Conservation (phyloP, 2,329 filamentous ascomycete genomes). For the Scleromitrula shiraiana region DNA sequence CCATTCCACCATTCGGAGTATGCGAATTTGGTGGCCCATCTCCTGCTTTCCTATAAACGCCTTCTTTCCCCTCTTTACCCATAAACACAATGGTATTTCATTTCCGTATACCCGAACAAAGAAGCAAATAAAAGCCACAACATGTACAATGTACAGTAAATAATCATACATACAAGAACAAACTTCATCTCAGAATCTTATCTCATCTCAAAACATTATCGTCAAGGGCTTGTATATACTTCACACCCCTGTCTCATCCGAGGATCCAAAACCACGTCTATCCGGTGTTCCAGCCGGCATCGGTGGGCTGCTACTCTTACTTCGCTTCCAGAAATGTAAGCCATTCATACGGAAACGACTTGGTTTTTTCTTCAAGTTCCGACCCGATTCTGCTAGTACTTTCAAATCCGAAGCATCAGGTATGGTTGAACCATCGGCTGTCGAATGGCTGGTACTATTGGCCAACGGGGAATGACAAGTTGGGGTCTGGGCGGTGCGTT, state of each 20-base stretch:
- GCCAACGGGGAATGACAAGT: conserved; percentile 23
- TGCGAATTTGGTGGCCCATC: background rate
- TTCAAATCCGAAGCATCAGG: conserved; percentile 10
- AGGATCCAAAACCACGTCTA: background rate
- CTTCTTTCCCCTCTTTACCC: background rate
- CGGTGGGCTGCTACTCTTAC: conserved; percentile 26
- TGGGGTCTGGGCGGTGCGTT: conserved; percentile 14
- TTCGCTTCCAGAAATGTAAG: conserved; percentile 28
- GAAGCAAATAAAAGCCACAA: background rate
- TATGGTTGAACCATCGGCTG: conserved; percentile 6
- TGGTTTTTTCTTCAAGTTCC: conserved; percentile 51
- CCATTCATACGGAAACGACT: conserved; percentile 55
- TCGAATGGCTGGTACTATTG: conserved; percentile 19
- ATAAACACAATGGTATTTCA: conserved; percentile 9
- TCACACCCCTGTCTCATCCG: conserved; percentile 5
- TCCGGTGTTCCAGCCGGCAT: conserved; percentile 11
- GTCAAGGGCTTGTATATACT: background rate
- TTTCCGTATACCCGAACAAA: background rate
- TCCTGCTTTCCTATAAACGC: background rate
- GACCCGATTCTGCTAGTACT: conserved; percentile 39
- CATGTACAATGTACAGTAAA: conserved; percentile 10
- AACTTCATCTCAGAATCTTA: conserved; percentile 8
- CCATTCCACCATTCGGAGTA: background rate
- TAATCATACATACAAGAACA: conserved; percentile 12
- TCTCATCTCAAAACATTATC: conserved; percentile 12